Conservation (phyloP, 306 rosid species). For the Carpinus fangiana region DNA sequence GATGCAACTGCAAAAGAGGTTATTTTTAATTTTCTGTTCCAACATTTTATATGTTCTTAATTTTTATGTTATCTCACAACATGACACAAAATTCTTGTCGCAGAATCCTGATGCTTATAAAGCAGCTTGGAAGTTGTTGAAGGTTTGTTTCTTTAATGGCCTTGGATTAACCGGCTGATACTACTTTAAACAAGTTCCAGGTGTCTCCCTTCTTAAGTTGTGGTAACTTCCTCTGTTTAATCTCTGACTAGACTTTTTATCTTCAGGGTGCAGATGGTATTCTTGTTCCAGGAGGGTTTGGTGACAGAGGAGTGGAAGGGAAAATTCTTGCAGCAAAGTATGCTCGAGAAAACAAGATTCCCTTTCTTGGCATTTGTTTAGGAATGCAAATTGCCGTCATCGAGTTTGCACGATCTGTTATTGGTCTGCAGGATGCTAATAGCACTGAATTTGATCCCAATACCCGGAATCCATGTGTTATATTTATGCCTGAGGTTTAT, state of each 20-base stretch:
- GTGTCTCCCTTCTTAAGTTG: background rate
- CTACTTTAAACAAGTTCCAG: background rate
- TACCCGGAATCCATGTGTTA: slow-evolving; percentile 73
- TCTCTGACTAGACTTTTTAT: slow-evolving; percentile 18
- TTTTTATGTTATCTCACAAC: slow-evolving; percentile 12
- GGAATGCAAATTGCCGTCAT: slow-evolving; percentile 97
- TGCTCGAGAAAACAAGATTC: slow-evolving; percentile 75
- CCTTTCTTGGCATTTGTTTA: slow-evolving; percentile 86
- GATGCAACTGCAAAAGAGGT: slow-evolving; percentile 55
- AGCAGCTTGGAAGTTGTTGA: slow-evolving; percentile 80
- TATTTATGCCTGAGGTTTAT: slow-evolving; percentile 90
- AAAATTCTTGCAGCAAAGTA: slow-evolving; percentile 89
- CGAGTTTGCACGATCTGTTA: slow-evolving; percentile 80
- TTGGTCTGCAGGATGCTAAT: slow-evolving; percentile 73
- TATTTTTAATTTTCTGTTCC: slow-evolving; percentile 13
- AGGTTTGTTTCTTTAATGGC: slow-evolving; percentile 45
- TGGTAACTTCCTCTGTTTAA: background rate
- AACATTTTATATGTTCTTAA: background rate
- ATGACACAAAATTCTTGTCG: slow-evolving; percentile 19
- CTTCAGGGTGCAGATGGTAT: slow-evolving; percentile 86
- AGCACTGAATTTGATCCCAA: slow-evolving; percentile 85
- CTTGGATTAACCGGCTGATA: background rate
- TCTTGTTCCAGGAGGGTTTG: slow-evolving; percentile 97
- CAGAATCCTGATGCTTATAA: slow-evolving; percentile 64
- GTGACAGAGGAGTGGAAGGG: slow-evolving; percentile 90